Conservation (phyloP, 148 eudicot genomes). For the Cornus suecica region DNA sequence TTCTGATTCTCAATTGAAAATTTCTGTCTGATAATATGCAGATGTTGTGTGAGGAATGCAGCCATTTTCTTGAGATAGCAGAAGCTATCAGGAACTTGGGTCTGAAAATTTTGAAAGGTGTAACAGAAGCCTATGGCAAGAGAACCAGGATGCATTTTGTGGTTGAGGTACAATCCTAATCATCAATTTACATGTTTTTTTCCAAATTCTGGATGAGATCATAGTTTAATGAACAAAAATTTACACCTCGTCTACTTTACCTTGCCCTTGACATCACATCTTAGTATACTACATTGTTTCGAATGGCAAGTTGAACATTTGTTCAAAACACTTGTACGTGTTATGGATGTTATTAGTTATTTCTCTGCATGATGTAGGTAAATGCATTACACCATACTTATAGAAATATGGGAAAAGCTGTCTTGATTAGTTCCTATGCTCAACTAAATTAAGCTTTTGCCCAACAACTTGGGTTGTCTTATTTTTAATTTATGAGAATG, state of each 20-base stretch:
- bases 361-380: neutral
- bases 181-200: neutral
- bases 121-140: conserved; percentile 56
- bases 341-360: neutral
- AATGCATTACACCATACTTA: neutral
- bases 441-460: no score
- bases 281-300: no score
- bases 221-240: neutral
- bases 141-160: conserved; percentile 81
- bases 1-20: neutral
- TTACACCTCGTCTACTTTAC: no score
- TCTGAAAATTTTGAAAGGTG: conserved; percentile 75
- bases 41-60: conserved; percentile 62
- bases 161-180: conserved; percentile 60
- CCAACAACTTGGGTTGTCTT: no score
- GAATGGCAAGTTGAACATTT: no score
- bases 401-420: neutral
- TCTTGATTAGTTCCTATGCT: neutral
- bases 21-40: conserved; percentile 11
- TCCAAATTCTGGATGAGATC: neutral
- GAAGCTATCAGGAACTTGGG: conserved; percentile 75
- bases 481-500: no score
- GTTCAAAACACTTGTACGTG: neutral
- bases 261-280: no score
- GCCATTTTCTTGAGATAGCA: conserved; percentile 66